Evolutionary conservation across 495 filamentous ascomycete species (phyloP).

Genomic region (Staphylotrichum longicolle): DNA sequence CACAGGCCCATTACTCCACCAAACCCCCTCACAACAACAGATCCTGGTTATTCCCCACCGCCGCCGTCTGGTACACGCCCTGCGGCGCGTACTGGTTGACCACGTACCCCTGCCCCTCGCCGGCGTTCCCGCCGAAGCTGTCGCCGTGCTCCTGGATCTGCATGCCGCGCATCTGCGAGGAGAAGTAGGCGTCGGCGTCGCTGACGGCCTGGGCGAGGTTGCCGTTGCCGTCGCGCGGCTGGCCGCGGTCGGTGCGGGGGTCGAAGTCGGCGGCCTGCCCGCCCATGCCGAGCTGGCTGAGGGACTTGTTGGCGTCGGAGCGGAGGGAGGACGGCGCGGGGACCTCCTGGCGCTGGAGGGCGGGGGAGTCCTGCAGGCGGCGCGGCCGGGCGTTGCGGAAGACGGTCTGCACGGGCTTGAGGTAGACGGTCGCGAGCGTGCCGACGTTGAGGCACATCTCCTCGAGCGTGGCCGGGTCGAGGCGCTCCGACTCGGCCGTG

Average conservation of each 20-base stretch:
- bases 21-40: slow-evolving; percentile 46
- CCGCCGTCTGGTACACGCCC: slow-evolving; percentile 55
- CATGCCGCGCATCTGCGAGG: slow-evolving; percentile 70
- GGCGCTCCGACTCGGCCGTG: slow-evolving; percentile 91
- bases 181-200: slow-evolving; percentile 85
- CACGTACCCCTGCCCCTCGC: slow-evolving; percentile 54
- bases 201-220: slow-evolving; percentile 67
- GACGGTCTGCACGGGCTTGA: slow-evolving; percentile 97
- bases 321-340: slow-evolving; percentile 39
- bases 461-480: slow-evolving; percentile 87
- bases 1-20: no score
- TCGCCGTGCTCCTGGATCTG: slow-evolving; percentile 52
- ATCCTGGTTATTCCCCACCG: slow-evolving; percentile 54
- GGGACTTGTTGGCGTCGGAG: slow-evolving; percentile 51
- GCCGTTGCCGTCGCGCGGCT: slow-evolving; percentile 4
- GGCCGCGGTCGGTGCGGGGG: slow-evolving; percentile 29
- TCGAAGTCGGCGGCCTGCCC: slow-evolving; percentile 46
- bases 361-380: slow-evolving; percentile 73
- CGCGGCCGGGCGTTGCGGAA: slow-evolving; percentile 85
- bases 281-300: slow-evolving; percentile 52
- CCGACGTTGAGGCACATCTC: slow-evolving; percentile 97
- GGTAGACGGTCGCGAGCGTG: slow-evolving; percentile 93
- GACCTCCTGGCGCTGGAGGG: slow-evolving; percentile 67
- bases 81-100: slow-evolving; percentile 67
- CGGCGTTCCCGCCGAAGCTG: slow-evolving; percentile 47